A percentile compares a stretch with the other conserved stretches of the same genome.
Evolutionary conservation across 257 asterid genomes (phyloP).

Genomic region (Fraxinus americana): DNA sequence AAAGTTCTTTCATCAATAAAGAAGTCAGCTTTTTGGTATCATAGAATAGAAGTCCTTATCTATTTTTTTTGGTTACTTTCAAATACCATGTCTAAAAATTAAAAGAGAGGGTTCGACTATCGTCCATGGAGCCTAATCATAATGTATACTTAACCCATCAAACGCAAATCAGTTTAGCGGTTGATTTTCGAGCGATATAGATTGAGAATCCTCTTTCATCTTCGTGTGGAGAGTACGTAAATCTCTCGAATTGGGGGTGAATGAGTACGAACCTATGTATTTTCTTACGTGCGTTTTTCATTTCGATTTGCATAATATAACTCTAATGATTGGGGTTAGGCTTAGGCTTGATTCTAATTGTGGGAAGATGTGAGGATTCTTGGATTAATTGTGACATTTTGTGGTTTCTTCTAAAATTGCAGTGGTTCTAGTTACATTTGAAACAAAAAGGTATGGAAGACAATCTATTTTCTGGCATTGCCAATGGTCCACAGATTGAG

Average conservation of each 20-base stretch:
- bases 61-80: background rate
- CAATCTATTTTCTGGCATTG: constrained; percentile 41
- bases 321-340: background rate
- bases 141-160: too few species aligned
- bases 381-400: background rate
- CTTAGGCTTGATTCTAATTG: too few species aligned
- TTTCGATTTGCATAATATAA: background rate
- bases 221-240: background rate
- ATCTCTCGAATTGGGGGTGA: background rate
- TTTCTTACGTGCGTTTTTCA: too few species aligned
- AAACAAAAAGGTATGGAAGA: constrained; percentile 36
- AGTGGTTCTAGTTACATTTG: constrained; percentile 23
- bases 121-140: too few species aligned
- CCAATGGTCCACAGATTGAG: constrained; percentile 36
- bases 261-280: background rate
- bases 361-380: too few species aligned
- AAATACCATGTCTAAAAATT: background rate
- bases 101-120: background rate
- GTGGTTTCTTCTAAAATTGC: constrained; percentile 9
- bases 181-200: too few species aligned
- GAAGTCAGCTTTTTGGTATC: constrained; percentile 17
- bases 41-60: background rate
- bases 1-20: constrained; percentile 1
- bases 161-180: too few species aligned
- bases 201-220: too few species aligned